These are phyloP conservation scores for Talaromyces proteolyticus DNA, from an alignment of 495 filamentous ascomycete genomes.

Conservation along the genomic window DNA sequence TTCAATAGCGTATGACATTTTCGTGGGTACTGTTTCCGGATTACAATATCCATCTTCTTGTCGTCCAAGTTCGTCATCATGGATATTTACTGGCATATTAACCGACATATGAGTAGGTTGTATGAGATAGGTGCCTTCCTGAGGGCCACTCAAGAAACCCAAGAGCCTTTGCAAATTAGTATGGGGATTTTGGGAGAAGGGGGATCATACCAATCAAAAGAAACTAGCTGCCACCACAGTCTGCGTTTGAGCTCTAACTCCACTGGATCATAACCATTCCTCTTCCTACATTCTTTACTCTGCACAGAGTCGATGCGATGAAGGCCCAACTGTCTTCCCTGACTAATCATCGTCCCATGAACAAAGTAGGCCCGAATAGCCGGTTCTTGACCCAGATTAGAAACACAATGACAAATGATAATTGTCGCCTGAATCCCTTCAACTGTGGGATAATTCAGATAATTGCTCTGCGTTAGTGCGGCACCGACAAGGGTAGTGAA, in stretches of 20 bases:
- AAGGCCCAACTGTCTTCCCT: slow-evolving; percentile 38
- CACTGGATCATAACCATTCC: slow-evolving; percentile 12
- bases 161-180: slow-evolving; percentile 21
- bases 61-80: slow-evolving; percentile 13
- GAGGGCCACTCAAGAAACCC: slow-evolving; percentile 36
- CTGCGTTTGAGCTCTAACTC: slow-evolving; percentile 32
- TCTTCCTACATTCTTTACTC: slow-evolving; percentile 9
- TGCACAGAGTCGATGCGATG: slow-evolving; percentile 31
- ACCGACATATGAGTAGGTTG: slow-evolving; percentile 38
- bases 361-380: slow-evolving; percentile 27
- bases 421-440: slow-evolving; percentile 42
- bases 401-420: slow-evolving; percentile 28
- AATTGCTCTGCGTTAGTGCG: slow-evolving; percentile 28
- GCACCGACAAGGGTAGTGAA: slow-evolving; percentile 24
- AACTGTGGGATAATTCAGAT: slow-evolving; percentile 28
- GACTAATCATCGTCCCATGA: slow-evolving; percentile 23
- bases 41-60: neutral
- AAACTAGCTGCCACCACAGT: slow-evolving; percentile 41
- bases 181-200: neutral
- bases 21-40: slow-evolving; percentile 25
- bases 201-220: slow-evolving; percentile 36
- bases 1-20: slow-evolving; percentile 37
- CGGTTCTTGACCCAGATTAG: slow-evolving; percentile 17
- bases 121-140: slow-evolving; percentile 43
- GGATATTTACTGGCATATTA: slow-evolving; percentile 23